Evolutionary conservation across 306 rosid species (phyloP), one percentile per base, ranked within the genome.

Genomic region (Rubus idaeus): DNA sequence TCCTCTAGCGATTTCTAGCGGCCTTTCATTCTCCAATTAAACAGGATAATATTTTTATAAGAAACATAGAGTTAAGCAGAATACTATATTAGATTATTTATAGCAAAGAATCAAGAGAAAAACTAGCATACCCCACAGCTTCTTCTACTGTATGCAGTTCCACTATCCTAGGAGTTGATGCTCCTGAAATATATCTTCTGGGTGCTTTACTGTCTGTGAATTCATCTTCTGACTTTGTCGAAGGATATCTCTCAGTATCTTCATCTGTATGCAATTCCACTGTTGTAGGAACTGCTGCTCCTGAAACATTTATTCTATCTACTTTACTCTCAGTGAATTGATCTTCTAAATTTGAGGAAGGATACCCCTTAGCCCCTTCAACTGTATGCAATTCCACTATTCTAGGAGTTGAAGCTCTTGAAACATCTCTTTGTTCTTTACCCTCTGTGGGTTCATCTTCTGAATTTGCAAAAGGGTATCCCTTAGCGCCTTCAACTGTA

Each of bases 391-490:
- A 66, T 76, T 85, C 86, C 47, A 53, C 75, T 5, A 12, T 53
- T 14, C 7, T 52, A 18, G 49, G 73, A 60, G 37, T 64, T 66
- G 84, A 73, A 35, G 75, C 52, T 68, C 17, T 70, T 68, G 76
- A 84, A 66, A 21, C 70, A 75, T 79, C 81, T 70, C 46, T 56
- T 75, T 83, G 73, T 0, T 60, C 35, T 50, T 66, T 58, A 49
- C 18, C 72, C 42, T 17, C 71, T 40, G 66, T 75, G 39, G 60
- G 21, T 50, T 51, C 74, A 55, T 81, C 84, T 83, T 82, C 88
- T 75, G 65, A 55, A 55, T 81, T 76, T 5, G 73, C 74, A 80
- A 83, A 67, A 40, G 82, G 78, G 47, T 87, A 89, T 89, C 82
- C 83, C 11, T 57, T 14, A 41, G 57, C 53, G 21, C 50, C 71